Evolutionary conservation across 768 basidiomycete genomes (phyloP).

Genomic region (Kwoniella dejecticola): DNA sequence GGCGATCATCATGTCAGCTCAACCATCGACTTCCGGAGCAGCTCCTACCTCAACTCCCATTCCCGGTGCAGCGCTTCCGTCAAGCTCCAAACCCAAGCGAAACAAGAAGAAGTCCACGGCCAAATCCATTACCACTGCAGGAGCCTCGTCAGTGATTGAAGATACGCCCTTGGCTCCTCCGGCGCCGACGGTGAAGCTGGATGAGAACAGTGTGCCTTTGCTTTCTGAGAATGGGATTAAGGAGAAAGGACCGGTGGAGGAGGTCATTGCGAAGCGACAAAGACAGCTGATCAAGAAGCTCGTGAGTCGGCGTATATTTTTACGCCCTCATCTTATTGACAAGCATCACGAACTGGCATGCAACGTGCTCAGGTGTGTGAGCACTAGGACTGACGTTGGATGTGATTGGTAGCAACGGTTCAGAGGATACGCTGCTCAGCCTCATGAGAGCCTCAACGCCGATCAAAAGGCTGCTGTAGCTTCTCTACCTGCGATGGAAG

Average conservation of each 20-base stretch:
- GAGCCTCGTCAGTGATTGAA: not conserved
- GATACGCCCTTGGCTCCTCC: not conserved
- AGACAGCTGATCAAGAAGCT: slow-evolving; percentile 81
- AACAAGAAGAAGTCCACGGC: slow-evolving; percentile 26
- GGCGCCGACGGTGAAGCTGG: no score
- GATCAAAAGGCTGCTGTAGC: slow-evolving; percentile 78
- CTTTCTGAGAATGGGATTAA: not conserved
- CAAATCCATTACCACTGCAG: not conserved
- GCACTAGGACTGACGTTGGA: not conserved
- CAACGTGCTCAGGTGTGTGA: not conserved
- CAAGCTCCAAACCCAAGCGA: slow-evolving; percentile 23
- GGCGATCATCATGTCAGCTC: slow-evolving; percentile 6
- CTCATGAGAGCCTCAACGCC: slow-evolving; percentile 75
- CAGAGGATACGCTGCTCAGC: slow-evolving; percentile 68
- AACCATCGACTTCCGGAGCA: slow-evolving; percentile 1
- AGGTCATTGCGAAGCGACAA: slow-evolving; percentile 75
- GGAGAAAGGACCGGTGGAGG: slow-evolving; percentile 65
- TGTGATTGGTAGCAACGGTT: slow-evolving; percentile 65
- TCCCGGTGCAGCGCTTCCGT: not conserved
- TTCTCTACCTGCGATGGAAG: slow-evolving; percentile 74
- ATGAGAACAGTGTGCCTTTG: not conserved
- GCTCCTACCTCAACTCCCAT: slow-evolving; percentile 10
- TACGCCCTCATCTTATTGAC: not conserved
- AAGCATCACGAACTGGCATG: not conserved
- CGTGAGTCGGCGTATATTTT: slow-evolving; percentile 59